Evolutionary conservation across 257 asterid species (phyloP), one percentile per base, ranked within the genome.

Genomic region (Prunella vulgaris): DNA sequence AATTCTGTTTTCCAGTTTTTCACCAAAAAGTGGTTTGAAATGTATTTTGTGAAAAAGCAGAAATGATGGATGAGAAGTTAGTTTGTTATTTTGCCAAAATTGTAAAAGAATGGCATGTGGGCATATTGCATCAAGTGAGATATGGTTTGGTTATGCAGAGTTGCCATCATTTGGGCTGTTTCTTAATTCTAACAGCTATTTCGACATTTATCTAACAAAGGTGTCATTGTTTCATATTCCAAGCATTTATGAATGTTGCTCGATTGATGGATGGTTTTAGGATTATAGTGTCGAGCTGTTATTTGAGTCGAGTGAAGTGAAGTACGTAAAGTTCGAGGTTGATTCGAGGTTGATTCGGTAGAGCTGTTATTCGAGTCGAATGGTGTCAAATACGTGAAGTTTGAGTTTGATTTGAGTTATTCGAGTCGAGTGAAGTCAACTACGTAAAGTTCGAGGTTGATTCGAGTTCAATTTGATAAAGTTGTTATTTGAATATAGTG

Each of bases 31-130:
- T n/a, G n/a, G n/a, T n/a, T n/a, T n/a, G n/a, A n/a, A n/a, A 44
- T 44, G 52, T 44, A 13, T 54, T 10, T 22, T 24, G 10, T 28
- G 28, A 49, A 44, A 51, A 38, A 42, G 2, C 38, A 35, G 14
- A 14, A 25, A 32, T 37, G 18, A 17, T 17, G 1, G 0, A 20
- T 5, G 32, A n/a, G 35, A 22, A 33, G 53, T 22, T 17, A 17
- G 33, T 68, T 51, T 18, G 20, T 68, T 52, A 37, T 76, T 52
- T 5, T 57, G 69, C 51, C 72, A 25, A 13, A 57, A 44, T 44
- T 57, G 58, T 51, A 42, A 15, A 64, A 76, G 66, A 35, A 56
- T 68, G 56, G 1, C 76, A 69, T 66, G 70, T 75, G 76, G 35
- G 12, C 1, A 5, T 32, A 64, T 56, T 67, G 57, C 48, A 70